phyloP scores from a whole-genome alignment of 345 rosid genomes.

The Erysimum cheiranthoides region DNA sequence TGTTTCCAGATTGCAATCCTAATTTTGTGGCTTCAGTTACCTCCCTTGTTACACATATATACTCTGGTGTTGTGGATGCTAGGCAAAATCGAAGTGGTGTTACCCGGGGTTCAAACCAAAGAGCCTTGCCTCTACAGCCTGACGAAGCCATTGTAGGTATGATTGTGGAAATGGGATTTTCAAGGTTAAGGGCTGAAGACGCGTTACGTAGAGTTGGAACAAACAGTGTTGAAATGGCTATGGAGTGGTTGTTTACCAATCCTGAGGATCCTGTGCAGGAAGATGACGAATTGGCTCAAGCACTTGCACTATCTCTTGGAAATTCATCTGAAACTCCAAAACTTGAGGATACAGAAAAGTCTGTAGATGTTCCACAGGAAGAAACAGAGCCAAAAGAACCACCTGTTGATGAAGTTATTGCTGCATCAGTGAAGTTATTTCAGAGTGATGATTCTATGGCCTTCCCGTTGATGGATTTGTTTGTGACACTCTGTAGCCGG shows the following conservation, averaged over 20 bases:
- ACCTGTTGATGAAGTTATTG: conserved; percentile 87
- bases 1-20: conserved; percentile 82
- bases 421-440: conserved; percentile 76
- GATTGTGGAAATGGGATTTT: conserved; percentile 97
- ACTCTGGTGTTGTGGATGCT: conserved; percentile 89
- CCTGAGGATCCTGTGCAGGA: conserved; percentile 94
- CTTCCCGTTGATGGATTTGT: conserved; percentile 85
- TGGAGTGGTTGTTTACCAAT: conserved; percentile 92
- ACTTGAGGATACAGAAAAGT: conserved; percentile 71
- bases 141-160: conserved; percentile 87
- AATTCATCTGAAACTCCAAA: conserved; percentile 87
- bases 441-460: conserved; percentile 75
- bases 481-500: conserved; percentile 84
- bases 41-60: conserved; percentile 76
- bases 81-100: conserved; percentile 72
- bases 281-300: conserved; percentile 96
- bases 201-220: conserved; percentile 92
- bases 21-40: conserved; percentile 76
- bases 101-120: conserved; percentile 71
- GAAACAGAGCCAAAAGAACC: conserved; percentile 66
- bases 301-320: conserved; percentile 94
- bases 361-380: conserved; percentile 58
- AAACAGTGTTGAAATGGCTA: conserved; percentile 97
- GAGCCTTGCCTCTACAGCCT: conserved; percentile 81
- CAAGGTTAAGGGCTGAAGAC: conserved; percentile 96